Base-by-base conservation (phyloP, 2,329 filamentous ascomycete genomes). In the Simplicillium sp. region DNA sequence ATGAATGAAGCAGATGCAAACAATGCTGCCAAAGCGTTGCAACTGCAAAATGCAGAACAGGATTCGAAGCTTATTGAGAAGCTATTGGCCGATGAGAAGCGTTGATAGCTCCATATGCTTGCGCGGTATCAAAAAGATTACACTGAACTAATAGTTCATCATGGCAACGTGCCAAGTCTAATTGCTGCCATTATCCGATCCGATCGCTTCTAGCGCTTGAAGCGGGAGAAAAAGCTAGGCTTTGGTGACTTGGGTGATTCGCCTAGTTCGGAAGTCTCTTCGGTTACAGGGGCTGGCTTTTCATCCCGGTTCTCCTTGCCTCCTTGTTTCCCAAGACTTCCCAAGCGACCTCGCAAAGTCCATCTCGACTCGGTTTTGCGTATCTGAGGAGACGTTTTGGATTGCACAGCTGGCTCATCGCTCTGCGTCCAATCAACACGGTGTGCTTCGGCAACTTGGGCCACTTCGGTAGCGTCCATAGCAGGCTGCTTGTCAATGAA, bases 361-460 rank as follows among this genome's bases (percentile, higher is more conserved):
- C 71, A 73, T 36, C 66, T 63, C 1, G 72, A 74, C 31, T 72
- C 69, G 32, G 60, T 60, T 49, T 64, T 71, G 36, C 60, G 55
- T 38, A 72, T 51, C 46, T 62, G 41, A 41, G 60, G 54, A 4
- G 51, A 36, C 41, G 46, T 40, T 29, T 48, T 25, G 32, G 42
- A 36, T 34, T 48, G 45, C 29, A 45, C 40, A 39, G 36, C 48
- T 47, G 49, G 38, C 54, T 77, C 71, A 46, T 78, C 75, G 49
- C 66, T 70, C 52, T 80, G 75, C 25, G 71, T 71, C 76, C 76
- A 80, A 54, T 80, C 74, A 41, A 71, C 68, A 28, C 67, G 61
- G 48, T 65, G 62, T 41, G 66, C 58, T 25, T 62, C 48, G 12
- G 45, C 44, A 28, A 49, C 46, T 8, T 44, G 45, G 17, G 47